A percentile compares a stretch with the other conserved stretches of the same genome.
Conservation (phyloP, 176 grass and related monocot species). For the Phyllostachys edulis region DNA sequence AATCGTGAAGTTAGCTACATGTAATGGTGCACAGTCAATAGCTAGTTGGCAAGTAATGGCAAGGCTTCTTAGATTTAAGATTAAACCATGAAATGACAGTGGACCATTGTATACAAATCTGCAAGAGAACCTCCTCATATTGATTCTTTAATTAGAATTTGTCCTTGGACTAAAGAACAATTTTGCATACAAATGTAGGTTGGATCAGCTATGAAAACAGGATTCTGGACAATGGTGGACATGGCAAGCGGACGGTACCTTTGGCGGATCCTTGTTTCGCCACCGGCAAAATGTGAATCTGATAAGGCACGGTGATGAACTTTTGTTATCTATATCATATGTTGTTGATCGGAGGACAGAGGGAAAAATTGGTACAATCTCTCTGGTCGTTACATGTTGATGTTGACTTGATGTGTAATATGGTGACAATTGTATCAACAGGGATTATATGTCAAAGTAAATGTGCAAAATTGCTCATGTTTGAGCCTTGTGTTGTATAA, state of each 20-base stretch:
- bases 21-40: background rate
- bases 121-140: background rate
- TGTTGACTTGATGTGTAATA: constrained; percentile 12
- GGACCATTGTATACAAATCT: background rate
- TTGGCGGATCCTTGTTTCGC: constrained; percentile 70
- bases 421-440: background rate
- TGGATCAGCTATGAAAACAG: constrained; percentile 54
- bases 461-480: constrained; percentile 25
- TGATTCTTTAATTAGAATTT: background rate
- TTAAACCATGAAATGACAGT: background rate
- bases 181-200: constrained; percentile 49
- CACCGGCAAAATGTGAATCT: constrained; percentile 36
- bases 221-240: constrained; percentile 90
- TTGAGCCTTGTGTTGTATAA: constrained; percentile 9
- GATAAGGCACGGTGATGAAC: constrained; percentile 46
- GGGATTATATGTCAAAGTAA: background rate
- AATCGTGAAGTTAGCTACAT: background rate
- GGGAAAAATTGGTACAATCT: no score
- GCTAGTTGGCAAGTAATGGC: background rate
- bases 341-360: no score
- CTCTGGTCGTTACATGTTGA: background rate
- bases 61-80: background rate
- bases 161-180: background rate
- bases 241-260: constrained; percentile 90
- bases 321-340: no score